These are phyloP conservation scores for Paramecium biaurelia DNA, from an alignment of 73 alveolate genomes.

Conservation along the genomic window DNA sequence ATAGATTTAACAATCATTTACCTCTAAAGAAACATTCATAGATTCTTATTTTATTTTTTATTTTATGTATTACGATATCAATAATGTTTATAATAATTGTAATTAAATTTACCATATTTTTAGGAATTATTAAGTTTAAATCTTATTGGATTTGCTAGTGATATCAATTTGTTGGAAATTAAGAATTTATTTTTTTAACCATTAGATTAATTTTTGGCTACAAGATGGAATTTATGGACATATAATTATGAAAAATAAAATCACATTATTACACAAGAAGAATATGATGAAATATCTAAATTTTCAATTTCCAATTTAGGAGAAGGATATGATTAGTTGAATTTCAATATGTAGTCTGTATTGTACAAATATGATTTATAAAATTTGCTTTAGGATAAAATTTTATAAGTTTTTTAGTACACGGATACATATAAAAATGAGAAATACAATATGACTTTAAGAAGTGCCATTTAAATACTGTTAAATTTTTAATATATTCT, in stretches of 20 bases:
- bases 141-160: not conserved
- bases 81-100: not conserved
- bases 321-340: not conserved
- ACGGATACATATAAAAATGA: not conserved
- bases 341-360: not conserved
- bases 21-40: not conserved
- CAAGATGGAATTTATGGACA: not conserved
- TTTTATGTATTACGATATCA: not conserved
- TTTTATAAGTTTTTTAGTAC: not conserved
- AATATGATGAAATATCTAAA: not conserved
- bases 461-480: not conserved
- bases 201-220: not conserved
- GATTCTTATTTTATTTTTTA: not conserved
- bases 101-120: not conserved
- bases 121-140: not conserved
- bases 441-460: not conserved
- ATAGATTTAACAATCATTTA: not conserved
- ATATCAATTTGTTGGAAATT: not conserved
- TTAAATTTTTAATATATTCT: not conserved
- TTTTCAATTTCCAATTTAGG: not conserved
- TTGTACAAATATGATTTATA: not conserved
- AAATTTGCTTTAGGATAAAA: not conserved
- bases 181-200: slow-evolving; percentile 25
- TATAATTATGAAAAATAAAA: not conserved
- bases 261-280: not conserved